Conservation (phyloP, 495 filamentous ascomycete species). For the Neurospora discreta region DNA sequence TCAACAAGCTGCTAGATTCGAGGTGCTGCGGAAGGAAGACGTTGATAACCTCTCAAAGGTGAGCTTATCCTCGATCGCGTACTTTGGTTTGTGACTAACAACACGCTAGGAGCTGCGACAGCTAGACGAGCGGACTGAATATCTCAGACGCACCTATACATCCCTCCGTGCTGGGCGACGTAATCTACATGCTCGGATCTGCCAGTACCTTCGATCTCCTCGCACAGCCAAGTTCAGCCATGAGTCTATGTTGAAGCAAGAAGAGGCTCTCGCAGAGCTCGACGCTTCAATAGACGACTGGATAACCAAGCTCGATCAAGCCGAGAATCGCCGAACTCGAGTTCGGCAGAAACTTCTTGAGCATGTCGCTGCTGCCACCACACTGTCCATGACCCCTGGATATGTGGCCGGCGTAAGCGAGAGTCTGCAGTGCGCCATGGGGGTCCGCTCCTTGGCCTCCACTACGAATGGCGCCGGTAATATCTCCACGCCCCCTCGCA, state of each 20-base stretch:
- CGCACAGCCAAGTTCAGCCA: conserved; percentile 52
- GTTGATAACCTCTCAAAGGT: conserved; percentile 55
- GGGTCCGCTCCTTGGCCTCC: conserved; percentile 21
- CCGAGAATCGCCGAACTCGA: conserved; percentile 58
- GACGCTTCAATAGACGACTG: conserved; percentile 68
- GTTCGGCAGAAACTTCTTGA: conserved; percentile 69
- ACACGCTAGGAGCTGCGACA: conserved; percentile 46
- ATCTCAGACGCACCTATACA: conserved; percentile 57
- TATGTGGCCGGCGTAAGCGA: conserved; percentile 26
- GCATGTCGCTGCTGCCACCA: conserved; percentile 53
- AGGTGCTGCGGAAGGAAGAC: conserved; percentile 54
- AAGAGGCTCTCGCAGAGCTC: conserved; percentile 59
- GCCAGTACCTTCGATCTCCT: conserved; percentile 53
- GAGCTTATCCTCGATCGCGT: conserved; percentile 5
- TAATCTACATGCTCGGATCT: conserved; percentile 57
- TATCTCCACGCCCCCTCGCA: conserved; percentile 37
- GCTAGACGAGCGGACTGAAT: conserved; percentile 62
- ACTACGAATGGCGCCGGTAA: conserved; percentile 22
- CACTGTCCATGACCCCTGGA: conserved; percentile 20
- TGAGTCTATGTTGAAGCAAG: conserved; percentile 61
- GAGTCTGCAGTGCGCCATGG: conserved; percentile 30
- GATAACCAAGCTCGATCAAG: conserved; percentile 59
- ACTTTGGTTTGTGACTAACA: background rate
- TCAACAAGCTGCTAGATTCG: conserved; percentile 52
- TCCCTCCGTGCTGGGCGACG: conserved; percentile 55